phyloP scores from a whole-genome alignment of 345 rosid genomes.

The Acer campestre region DNA sequence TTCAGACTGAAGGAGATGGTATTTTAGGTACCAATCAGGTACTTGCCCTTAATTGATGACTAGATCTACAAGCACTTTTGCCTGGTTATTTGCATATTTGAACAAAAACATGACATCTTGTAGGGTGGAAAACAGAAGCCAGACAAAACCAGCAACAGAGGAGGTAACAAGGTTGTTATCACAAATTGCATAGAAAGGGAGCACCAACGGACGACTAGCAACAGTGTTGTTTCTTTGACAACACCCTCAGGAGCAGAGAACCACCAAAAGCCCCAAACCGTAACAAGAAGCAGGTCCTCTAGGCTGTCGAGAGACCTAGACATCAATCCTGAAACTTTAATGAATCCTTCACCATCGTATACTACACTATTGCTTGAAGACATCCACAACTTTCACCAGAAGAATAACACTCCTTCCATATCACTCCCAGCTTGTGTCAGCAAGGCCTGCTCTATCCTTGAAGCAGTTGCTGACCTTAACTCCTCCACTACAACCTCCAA shows the following conservation, averaged over 20 bases:
- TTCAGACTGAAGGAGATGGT: constrained; percentile 30
- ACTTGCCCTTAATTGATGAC: background rate
- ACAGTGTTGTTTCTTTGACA: constrained; percentile 1
- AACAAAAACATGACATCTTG: background rate
- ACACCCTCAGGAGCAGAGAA: constrained; percentile 27
- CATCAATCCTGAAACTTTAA: constrained; percentile 53
- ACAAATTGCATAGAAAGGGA: constrained; percentile 30
- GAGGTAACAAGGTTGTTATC: constrained; percentile 20
- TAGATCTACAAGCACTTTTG: background rate
- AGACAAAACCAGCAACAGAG: constrained; percentile 34
- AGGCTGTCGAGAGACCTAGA: constrained; percentile 77
- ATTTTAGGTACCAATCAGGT: constrained; percentile 38
- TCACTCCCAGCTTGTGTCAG: constrained; percentile 67
- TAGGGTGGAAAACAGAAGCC: constrained; percentile 37
- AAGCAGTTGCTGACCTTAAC: constrained; percentile 88
- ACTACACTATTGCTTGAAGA: constrained; percentile 77
- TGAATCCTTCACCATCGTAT: constrained; percentile 59
- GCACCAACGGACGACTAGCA: constrained; percentile 21
- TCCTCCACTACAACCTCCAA: constrained; percentile 62
- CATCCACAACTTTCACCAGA: constrained; percentile 91
- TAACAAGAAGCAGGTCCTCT: constrained; percentile 71
- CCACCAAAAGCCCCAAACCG: constrained; percentile 45
- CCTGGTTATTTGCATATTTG: too few species aligned
- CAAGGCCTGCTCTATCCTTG: constrained; percentile 77
- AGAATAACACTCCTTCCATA: constrained; percentile 36